phyloP scores from a whole-genome alignment of 78 protist genomes.

The Dictyostelium discoideum region DNA sequence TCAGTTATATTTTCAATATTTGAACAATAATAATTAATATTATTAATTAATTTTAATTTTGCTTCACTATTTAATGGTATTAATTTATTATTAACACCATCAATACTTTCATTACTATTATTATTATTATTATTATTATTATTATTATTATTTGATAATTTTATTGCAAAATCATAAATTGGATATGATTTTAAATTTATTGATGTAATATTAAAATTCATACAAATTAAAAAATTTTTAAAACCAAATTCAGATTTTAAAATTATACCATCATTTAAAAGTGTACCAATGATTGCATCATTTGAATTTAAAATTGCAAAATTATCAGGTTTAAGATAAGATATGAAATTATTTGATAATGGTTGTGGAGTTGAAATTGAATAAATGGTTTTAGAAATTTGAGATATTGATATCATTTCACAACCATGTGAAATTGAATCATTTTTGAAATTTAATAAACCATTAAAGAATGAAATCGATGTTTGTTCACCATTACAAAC shows the following conservation, averaged over 20 bases:
- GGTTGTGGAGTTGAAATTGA: not conserved
- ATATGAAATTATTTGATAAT: constrained; percentile 10
- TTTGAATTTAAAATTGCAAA: constrained; percentile 35
- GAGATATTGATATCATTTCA: not conserved
- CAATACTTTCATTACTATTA: too few relatives aligned
- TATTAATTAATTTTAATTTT: not conserved
- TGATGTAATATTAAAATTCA: not conserved
- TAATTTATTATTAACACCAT: not conserved
- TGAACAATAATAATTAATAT: not conserved
- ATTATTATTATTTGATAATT: not conserved
- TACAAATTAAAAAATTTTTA: not conserved
- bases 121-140: too few relatives aligned
- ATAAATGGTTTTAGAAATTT: not conserved
- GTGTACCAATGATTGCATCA: constrained; percentile 29
- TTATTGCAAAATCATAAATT: constrained; percentile 3
- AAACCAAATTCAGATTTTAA: not conserved
- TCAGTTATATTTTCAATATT: not conserved
- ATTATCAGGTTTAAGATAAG: constrained; percentile 38
- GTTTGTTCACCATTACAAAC: constrained; percentile 12
- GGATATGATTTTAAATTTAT: not conserved
- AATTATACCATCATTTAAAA: constrained; percentile 37
- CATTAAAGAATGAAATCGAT: not conserved
- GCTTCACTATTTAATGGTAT: not conserved
- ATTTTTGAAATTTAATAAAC: not conserved
- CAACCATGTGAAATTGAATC: not conserved